Evolutionary conservation across 1,284 basidiomycete genomes (phyloP).

Genomic region (Trichosporon ovoides): DNA sequence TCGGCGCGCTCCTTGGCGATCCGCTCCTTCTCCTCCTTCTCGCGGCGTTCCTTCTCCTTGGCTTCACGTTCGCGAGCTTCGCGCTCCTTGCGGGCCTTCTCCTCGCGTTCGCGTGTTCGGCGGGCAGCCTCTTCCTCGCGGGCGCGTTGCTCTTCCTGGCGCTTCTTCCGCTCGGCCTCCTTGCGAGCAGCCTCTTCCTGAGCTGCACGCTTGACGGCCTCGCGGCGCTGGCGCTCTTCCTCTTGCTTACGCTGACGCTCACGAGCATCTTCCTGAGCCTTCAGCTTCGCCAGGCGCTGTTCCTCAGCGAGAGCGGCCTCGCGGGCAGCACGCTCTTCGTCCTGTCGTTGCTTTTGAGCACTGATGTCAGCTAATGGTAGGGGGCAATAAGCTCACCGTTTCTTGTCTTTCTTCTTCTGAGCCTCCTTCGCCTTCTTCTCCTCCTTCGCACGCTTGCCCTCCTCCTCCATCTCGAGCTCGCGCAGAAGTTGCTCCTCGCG

Average conservation of each 20-base stretch:
- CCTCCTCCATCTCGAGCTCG: constrained; percentile 86
- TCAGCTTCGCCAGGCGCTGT: constrained; percentile 64
- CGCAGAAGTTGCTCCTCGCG: constrained; percentile 77
- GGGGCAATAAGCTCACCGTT: constrained; percentile 34
- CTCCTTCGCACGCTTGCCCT: constrained; percentile 71
- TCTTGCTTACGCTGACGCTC: constrained; percentile 64
- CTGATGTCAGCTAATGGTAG: constrained; percentile 50
- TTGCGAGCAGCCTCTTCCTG: constrained; percentile 65
- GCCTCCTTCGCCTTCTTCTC: constrained; percentile 92
- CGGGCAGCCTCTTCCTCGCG: constrained; percentile 54
- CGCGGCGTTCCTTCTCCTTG: constrained; percentile 49
- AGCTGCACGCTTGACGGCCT: constrained; percentile 65
- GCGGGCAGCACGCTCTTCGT: constrained; percentile 74
- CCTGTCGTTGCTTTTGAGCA: constrained; percentile 84
- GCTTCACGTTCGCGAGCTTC: constrained; percentile 49
- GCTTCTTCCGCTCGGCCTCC: constrained; percentile 52
- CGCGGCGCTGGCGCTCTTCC: constrained; percentile 65
- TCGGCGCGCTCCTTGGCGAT: constrained; percentile 63
- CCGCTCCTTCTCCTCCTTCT: constrained; percentile 64
- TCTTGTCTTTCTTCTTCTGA: constrained; percentile 83
- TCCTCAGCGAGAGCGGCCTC: constrained; percentile 77
- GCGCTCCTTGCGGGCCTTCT: constrained; percentile 58
- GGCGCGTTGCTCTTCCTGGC: constrained; percentile 52
- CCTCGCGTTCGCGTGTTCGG: constrained; percentile 62
- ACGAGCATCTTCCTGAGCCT: constrained; percentile 60